Base-by-base conservation (phyloP, 768 basidiomycete genomes). In the Mycena chlorophos region DNA sequence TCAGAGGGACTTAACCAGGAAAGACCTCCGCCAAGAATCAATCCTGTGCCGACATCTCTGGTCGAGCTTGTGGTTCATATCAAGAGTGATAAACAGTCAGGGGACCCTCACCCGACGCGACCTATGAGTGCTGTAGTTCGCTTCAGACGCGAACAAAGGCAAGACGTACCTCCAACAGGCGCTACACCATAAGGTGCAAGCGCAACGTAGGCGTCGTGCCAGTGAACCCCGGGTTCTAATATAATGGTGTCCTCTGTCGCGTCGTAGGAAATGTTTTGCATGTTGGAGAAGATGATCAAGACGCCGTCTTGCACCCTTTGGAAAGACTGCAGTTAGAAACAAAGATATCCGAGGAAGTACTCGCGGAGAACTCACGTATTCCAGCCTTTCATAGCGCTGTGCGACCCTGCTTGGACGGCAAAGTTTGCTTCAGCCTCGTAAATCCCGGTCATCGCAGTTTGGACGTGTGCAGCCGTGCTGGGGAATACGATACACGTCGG, bases 21-120 rank as follows among this genome's bases (percentile, higher is more conserved):
- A 3, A 76, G 55, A 13, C 78, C 77, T 8, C 77, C 76, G 16
- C 77, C 77, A 13, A 77, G 69, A 19, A 79, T 71, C 22, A 78
- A 64, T 5, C 77, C 78, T 2, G 75, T 74, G 19, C 76, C 76
- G 16, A 77, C 72, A 61, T 72, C 72, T 27, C 75, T 77, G 46
- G 16, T 5, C 30, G 27, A 20, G 14, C 5, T 19, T 49, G n/a
- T 30, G 48, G 19, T 8, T 5, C 5, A 4, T 37, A 1, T 14
- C 14, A n/a, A 28, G 8, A 14, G 40, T 6, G 28, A 19, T 3
- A 12, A 23, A 13, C 17, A 28, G 12, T 22, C 20, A 19, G 14
- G 29, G 17, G 23, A 20, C 14, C 3, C 48, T 47, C 34, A 61
- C 59, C 59, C 59, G 27, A 57, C 55, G 25, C 59, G 59, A 47